Base-by-base conservation (phyloP, 78 protist genomes). In the slime mould (Dictyostelium discoideum) region DNA sequence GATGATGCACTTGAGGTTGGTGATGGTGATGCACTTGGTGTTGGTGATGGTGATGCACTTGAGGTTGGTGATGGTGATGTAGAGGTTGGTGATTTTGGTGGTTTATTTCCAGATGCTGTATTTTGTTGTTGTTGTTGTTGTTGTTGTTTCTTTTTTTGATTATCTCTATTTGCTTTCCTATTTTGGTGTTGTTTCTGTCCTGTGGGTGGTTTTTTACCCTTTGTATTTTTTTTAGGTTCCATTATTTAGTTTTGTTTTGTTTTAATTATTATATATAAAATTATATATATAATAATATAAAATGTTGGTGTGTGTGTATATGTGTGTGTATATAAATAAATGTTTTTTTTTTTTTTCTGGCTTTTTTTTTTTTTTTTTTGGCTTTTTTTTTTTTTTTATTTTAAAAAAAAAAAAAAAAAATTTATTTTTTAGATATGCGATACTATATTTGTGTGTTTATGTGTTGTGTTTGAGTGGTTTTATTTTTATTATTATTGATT, bases 121-220 rank as follows among this genome's bases (percentile, higher is more conserved):
- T 54, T 13, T 16, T 60, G 65, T 54, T 54, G 65, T 54, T 54
- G 69, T 60, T 60, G 69, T 16, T 60, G 65, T 54, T 54, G 65
- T 54, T 54, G 69, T 60, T 60, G 69, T 60, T 60, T 60, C 69
- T 60, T 60, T 60, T 60, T 60, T 18, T 60, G 69, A 20, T 60
- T 60, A 60, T 60, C 77, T 69, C 77, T 69, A 69, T 69, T 69
- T 69, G 77, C 5, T 69, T 69, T 69, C 77, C 77, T 69, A 69
- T 69, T 69, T 69, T 69, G 77, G 11, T 69, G 77, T 29, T 69
- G 77, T 69, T 69, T 39, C 26, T 69, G 77, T 26, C 77, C 77
- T 11, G 22, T 26, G 24, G 77, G 77, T 26, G 77, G 77, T 10
- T 69, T 69, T 29, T 69, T 69, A 69, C 77, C 37, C 9, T 69